These are phyloP conservation scores for Quercus phellos DNA, from an alignment of 331 rosid species.

Conservation along the genomic window DNA sequence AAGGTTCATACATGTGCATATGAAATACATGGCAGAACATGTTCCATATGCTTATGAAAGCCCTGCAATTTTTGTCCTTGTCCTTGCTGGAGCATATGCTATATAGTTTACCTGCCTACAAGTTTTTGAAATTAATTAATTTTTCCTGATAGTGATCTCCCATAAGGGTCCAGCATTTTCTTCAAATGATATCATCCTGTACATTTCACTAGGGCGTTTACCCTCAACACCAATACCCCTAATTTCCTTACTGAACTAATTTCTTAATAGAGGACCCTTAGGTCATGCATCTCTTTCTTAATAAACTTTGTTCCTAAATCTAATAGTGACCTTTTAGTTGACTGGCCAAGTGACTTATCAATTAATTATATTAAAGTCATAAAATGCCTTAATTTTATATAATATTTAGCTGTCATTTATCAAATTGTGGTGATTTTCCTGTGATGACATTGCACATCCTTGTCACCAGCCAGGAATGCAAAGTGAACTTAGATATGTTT, in stretches of 20 bases:
- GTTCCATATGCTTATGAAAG: too few species aligned
- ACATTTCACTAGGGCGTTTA: too few species aligned
- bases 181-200: too few species aligned
- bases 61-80: too few species aligned
- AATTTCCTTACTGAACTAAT: background rate
- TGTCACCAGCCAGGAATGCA: constrained; percentile 1
- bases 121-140: too few species aligned
- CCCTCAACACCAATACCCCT: too few species aligned
- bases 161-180: too few species aligned
- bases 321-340: constrained; percentile 3
- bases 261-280: background rate
- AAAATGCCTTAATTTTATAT: background rate
- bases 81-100: too few species aligned
- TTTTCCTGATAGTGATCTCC: too few species aligned
- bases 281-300: background rate
- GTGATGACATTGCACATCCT: constrained; percentile 11
- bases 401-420: background rate
- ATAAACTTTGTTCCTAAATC: constrained; percentile 2
- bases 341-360: background rate
- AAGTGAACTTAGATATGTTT: background rate
- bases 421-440: constrained; percentile 10
- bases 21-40: too few species aligned
- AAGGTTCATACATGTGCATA: too few species aligned
- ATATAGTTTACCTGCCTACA: too few species aligned
- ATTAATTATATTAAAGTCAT: background rate